Evolutionary conservation across 2,329 filamentous ascomycete genomes (phyloP).

Genomic region (Alternaria brassicae): DNA sequence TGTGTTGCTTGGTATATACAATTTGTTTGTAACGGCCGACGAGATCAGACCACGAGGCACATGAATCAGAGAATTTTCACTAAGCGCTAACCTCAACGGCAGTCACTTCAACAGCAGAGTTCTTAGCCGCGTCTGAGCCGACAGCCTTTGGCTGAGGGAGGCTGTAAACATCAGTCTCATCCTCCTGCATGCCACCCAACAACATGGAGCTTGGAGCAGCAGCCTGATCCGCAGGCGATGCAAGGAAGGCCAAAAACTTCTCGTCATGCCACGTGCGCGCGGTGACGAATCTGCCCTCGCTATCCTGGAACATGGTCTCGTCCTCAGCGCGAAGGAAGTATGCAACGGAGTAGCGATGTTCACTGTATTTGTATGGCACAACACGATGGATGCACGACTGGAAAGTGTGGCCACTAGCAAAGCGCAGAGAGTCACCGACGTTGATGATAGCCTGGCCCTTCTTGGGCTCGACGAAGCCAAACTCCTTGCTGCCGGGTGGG

Average conservation of each 20-base stretch:
- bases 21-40: background rate
- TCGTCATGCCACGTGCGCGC: conserved; percentile 52
- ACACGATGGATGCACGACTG: conserved; percentile 66
- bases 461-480: conserved; percentile 58
- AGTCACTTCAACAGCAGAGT: conserved; percentile 3
- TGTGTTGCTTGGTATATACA: background rate
- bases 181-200: conserved; percentile 13
- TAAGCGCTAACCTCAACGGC: conserved; percentile 12
- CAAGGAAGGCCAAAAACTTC: conserved; percentile 44
- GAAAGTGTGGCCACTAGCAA: conserved; percentile 61
- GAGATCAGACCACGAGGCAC: background rate
- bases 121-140: background rate
- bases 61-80: background rate
- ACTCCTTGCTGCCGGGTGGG: conserved; percentile 55
- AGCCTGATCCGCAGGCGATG: conserved; percentile 13
- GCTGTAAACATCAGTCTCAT: conserved; percentile 9
- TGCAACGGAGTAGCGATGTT: conserved; percentile 66
- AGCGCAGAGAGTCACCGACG: conserved; percentile 66
- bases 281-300: conserved; percentile 61
- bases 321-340: conserved; percentile 66
- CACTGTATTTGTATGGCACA: conserved; percentile 59
- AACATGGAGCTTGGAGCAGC: conserved; percentile 14
- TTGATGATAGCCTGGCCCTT: conserved; percentile 63
- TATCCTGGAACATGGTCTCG: conserved; percentile 63
- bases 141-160: conserved; percentile 2